phyloP scores from a whole-genome alignment of 768 basidiomycete genomes.

The Kwoniella heveanensis region DNA sequence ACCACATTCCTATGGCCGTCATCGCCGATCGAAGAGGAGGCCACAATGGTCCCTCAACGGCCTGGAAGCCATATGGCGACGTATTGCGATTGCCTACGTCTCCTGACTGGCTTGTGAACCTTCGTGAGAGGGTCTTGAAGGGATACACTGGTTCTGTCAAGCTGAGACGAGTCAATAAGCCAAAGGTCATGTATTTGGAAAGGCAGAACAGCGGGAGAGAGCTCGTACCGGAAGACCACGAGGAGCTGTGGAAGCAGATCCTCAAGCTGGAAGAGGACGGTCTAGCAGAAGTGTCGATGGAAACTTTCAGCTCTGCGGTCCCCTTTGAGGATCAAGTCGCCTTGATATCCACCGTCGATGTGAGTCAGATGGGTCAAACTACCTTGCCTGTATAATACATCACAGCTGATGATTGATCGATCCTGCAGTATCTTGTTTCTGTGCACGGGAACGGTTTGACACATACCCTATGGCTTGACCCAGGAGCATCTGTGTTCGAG shows the following conservation, averaged over 20 bases:
- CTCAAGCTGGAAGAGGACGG: conserved; percentile 29
- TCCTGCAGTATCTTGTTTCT: conserved; percentile 30
- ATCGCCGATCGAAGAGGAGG: conserved; percentile 37
- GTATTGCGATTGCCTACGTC: conserved; percentile 35
- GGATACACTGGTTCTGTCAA: conserved; percentile 33
- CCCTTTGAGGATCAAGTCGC: conserved; percentile 36
- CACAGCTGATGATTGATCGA: no score
- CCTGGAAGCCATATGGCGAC: conserved; percentile 40
- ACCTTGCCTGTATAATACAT: not conserved
- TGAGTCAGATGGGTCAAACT: conserved; percentile 15
- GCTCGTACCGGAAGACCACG: conserved; percentile 30
- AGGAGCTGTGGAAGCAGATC: conserved; percentile 23
- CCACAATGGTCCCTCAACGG: conserved; percentile 31
- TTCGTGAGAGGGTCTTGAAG: conserved; percentile 31
- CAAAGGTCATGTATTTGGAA: conserved; percentile 40
- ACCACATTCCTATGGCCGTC: conserved; percentile 25
- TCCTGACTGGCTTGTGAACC: conserved; percentile 31
- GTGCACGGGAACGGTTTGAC: conserved; percentile 47
- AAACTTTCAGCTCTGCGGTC: conserved; percentile 24
- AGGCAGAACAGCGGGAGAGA: conserved; percentile 32
- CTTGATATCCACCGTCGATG: conserved; percentile 32
- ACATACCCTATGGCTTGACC: conserved; percentile 38
- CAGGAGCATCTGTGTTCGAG: conserved; percentile 29
- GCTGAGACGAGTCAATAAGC: conserved; percentile 15
- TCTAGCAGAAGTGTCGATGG: conserved; percentile 36